phyloP scores from a whole-genome alignment of 139 green algal genomes.

The Tetraselmis chui region DNA sequence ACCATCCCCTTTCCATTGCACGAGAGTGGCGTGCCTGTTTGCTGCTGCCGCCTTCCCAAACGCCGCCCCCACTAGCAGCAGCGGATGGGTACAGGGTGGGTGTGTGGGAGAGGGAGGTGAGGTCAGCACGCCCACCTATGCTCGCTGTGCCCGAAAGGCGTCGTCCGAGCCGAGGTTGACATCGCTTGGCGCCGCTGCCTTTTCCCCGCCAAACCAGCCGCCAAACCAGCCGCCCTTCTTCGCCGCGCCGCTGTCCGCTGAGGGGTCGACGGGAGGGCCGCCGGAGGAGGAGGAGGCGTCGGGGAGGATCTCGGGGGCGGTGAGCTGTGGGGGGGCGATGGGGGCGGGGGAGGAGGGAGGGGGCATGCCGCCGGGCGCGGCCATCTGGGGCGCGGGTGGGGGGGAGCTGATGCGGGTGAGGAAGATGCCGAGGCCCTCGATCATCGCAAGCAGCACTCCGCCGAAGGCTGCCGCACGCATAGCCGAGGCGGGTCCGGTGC shows the following conservation, averaged over 20 bases:
- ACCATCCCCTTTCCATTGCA: too few species aligned
- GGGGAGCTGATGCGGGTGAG: constrained; percentile 81
- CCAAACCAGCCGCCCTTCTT: constrained; percentile 2
- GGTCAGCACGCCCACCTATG: too few species aligned
- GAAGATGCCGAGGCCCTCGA: constrained; percentile 95
- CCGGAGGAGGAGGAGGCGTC: constrained; percentile 11
- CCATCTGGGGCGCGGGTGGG: constrained; percentile 46
- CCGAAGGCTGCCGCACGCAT: constrained; percentile 82
- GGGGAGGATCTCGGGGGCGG: neutral
- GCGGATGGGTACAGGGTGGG: too few species aligned
- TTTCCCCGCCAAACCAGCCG: constrained; percentile 27
- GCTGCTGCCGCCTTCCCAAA: too few species aligned
- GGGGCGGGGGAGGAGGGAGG: constrained; percentile 22
- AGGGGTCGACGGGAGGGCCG: neutral
- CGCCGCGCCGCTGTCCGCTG: neutral
- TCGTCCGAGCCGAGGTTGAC: neutral
- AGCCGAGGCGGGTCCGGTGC: constrained; percentile 66
- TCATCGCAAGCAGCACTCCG: constrained; percentile 90
- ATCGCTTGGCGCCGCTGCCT: too few species aligned
- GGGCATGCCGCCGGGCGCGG: constrained; percentile 39
- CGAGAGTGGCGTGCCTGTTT: too few species aligned
- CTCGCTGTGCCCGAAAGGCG: neutral
- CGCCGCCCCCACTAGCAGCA: too few species aligned
- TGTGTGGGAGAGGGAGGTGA: too few species aligned
- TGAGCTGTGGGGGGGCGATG: neutral